Percentiles rank a stretch among this genome's conserved stretches.
These are phyloP conservation scores for Saccharomyces hybrid DNA, from an alignment of 1,139 yeast species.

Conservation along the genomic window DNA sequence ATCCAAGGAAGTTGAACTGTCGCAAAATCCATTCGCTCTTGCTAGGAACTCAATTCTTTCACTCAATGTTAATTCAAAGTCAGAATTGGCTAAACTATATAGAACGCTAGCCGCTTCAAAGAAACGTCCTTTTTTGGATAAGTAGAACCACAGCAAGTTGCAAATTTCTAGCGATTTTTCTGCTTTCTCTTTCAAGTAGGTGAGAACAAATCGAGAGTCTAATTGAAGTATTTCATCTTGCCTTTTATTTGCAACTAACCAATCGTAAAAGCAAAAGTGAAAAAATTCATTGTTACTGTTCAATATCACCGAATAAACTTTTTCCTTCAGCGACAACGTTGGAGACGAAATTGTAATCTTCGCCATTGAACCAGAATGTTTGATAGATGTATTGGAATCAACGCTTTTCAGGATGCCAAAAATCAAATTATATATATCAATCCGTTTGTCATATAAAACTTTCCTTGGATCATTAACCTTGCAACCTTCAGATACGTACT, in stretches of 20 bases:
- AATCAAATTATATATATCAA: constrained; percentile 59
- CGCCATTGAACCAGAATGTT: neutral
- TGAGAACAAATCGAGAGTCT: constrained; percentile 71
- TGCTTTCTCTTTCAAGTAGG: constrained; percentile 71
- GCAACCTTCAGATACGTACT: constrained; percentile 46
- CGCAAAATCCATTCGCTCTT: constrained; percentile 89
- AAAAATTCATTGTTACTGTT: constrained; percentile 75
- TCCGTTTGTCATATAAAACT: constrained; percentile 41
- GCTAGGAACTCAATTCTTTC: constrained; percentile 84
- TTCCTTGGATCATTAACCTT: constrained; percentile 43
- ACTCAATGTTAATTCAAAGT: constrained; percentile 58
- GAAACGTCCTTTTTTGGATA: constrained; percentile 73
- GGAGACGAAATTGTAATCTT: neutral
- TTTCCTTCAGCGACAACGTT: constrained; percentile 54
- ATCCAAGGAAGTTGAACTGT: constrained; percentile 73
- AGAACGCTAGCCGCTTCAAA: constrained; percentile 79
- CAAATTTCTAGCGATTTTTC: constrained; percentile 63
- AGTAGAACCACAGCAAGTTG: constrained; percentile 80
- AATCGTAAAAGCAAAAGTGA: constrained; percentile 86
- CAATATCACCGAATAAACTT: constrained; percentile 68
- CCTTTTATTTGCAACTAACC: constrained; percentile 77
- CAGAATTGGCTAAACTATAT: constrained; percentile 65
- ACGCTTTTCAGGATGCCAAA: constrained; percentile 67
- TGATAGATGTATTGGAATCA: constrained; percentile 48
- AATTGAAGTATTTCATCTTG: constrained; percentile 72